These are phyloP conservation scores for Dactylellina drechsleri DNA, from an alignment of 2,329 filamentous ascomycete species.

Conservation along the genomic window DNA sequence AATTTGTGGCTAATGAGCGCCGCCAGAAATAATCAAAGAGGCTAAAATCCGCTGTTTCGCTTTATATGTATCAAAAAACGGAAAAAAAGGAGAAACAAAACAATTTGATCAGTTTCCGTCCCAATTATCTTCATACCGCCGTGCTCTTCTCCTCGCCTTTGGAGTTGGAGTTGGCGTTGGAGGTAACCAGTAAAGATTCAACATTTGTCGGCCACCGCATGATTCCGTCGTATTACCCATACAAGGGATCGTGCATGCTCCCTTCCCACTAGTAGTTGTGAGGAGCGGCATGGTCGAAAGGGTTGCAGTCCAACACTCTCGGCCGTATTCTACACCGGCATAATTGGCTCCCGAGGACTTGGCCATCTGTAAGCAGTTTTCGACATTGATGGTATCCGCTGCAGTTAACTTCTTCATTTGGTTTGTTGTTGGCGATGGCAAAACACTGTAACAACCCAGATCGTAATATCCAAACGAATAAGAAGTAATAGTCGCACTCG, in stretches of 20 bases:
- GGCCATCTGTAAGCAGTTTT: constrained; percentile 57
- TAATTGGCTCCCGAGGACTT: constrained; percentile 56
- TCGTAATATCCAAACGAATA: constrained; percentile 46
- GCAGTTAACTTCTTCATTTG: constrained; percentile 42
- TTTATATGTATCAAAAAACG: background rate
- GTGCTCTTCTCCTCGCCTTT: constrained; percentile 2
- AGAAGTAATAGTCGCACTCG: constrained; percentile 1
- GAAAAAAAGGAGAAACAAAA: background rate
- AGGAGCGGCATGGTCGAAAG: constrained; percentile 55
- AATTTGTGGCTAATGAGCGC: no score
- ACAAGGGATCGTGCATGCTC: constrained; percentile 60
- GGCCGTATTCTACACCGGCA: constrained; percentile 59
- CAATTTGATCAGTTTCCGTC: background rate
- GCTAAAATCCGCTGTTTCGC: no score
- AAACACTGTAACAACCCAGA: constrained; percentile 44
- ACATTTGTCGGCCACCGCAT: constrained; percentile 61
- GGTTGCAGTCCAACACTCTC: constrained; percentile 58
- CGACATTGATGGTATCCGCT: constrained; percentile 58
- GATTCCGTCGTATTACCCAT: constrained; percentile 57
- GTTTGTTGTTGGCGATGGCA: constrained; percentile 8
- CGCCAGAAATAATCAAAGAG: no score
- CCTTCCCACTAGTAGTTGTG: constrained; percentile 58
- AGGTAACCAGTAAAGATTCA: constrained; percentile 60
- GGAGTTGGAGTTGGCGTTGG: constrained; percentile 8
- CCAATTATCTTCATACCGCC: constrained; percentile 31